Percentiles rank a stretch among this genome's conserved stretches.
Evolutionary conservation across 257 asterid species (phyloP).

Genomic region (Catharanthus roseus): DNA sequence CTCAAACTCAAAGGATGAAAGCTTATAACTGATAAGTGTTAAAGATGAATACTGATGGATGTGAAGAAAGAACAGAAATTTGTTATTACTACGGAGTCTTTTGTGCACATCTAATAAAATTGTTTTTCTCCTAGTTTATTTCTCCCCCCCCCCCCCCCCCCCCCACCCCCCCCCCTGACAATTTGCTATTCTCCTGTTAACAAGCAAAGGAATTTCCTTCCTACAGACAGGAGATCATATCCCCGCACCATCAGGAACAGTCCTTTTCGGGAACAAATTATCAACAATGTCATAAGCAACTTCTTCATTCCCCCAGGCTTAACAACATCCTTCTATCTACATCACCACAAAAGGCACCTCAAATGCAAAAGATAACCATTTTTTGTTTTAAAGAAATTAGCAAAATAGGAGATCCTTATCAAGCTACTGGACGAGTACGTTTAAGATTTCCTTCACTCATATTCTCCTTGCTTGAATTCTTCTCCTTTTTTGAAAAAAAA

Average conservation of each 20-base stretch:
- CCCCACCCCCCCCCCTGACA: too few relatives aligned
- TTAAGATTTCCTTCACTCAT: not conserved
- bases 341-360: not conserved
- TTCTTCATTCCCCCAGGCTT: not conserved
- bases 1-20: not conserved
- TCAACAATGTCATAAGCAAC: not conserved
- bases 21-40: not conserved
- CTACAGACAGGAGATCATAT: not conserved
- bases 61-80: not conserved
- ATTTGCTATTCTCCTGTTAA: not conserved
- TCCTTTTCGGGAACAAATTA: not conserved
- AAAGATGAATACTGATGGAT: not conserved
- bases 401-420: not conserved
- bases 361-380: not conserved
- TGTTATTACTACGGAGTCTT: not conserved
- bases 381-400: not conserved
- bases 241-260: not conserved
- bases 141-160: too few relatives aligned
- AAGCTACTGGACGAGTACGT: not conserved
- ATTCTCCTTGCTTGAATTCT: not conserved
- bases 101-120: too few relatives aligned
- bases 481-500: not conserved
- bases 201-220: not conserved
- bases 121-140: too few relatives aligned
- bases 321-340: not conserved